These are phyloP conservation scores for Lepraria neglecta DNA, from an alignment of 495 filamentous ascomycete species.

Conservation along the genomic window DNA sequence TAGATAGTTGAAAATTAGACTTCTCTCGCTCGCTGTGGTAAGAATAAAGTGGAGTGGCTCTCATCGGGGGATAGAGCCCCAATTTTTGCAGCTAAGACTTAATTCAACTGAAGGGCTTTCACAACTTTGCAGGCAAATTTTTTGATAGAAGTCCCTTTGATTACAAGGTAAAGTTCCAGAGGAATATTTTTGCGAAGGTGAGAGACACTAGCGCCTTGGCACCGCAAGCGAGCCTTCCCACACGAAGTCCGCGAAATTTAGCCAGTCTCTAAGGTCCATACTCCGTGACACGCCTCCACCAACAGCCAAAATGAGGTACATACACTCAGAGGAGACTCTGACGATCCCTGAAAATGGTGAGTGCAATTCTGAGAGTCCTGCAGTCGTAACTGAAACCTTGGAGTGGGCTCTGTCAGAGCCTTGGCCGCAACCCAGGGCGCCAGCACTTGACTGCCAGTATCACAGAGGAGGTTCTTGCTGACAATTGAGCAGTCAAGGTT, in stretches of 20 bases:
- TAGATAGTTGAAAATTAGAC: no score
- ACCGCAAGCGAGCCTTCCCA: constrained; percentile 16
- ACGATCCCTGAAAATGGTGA: constrained; percentile 93
- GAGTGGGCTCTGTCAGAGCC: not conserved
- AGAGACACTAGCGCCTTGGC: constrained; percentile 6
- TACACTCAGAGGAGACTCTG: constrained; percentile 92
- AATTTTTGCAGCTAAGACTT: no score
- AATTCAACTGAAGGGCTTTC: no score
- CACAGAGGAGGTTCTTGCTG: constrained; percentile 4
- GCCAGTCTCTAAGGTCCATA: not conserved
- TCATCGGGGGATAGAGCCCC: no score
- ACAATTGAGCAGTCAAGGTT: constrained; percentile 67
- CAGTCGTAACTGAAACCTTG: not conserved
- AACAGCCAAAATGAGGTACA: constrained; percentile 85
- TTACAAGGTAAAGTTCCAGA: no score
- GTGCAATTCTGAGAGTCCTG: constrained; percentile 37
- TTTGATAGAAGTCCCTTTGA: no score
- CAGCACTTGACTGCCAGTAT: not conserved
- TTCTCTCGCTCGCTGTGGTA: no score
- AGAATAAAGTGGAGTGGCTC: no score
- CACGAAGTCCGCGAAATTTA: not conserved
- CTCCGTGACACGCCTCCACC: not conserved
- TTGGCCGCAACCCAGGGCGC: not conserved
- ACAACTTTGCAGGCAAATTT: no score
- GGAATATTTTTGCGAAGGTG: no score